These are phyloP conservation scores for Viola odorata DNA, from an alignment of 345 rosid species.

Conservation along the genomic window DNA sequence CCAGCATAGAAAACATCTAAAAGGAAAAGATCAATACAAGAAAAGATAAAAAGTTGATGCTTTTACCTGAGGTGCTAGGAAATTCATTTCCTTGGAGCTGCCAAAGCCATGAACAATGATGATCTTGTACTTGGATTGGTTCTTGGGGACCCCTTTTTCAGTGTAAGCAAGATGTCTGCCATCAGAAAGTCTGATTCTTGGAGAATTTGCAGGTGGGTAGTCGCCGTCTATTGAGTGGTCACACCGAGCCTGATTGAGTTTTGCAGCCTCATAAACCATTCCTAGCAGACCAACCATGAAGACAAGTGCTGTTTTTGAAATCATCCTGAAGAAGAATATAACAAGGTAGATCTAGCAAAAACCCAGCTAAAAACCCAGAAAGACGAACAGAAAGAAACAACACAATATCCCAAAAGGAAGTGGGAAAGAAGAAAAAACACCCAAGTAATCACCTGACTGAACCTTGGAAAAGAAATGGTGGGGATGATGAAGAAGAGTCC, in stretches of 20 bases:
- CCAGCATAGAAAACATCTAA: neutral
- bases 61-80: slow-evolving; percentile 63
- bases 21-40: neutral
- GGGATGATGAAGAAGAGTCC: neutral
- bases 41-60: slow-evolving; percentile 2
- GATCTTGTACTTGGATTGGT: slow-evolving; percentile 51
- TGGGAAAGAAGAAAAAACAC: no score
- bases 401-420: neutral
- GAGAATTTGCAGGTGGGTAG: slow-evolving; percentile 22
- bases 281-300: slow-evolving; percentile 29
- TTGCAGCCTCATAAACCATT: slow-evolving; percentile 38
- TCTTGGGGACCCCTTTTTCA: slow-evolving; percentile 67
- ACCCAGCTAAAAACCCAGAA: neutral
- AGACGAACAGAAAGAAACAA: neutral
- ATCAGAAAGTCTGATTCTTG: slow-evolving; percentile 60
- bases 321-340: slow-evolving; percentile 6
- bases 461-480: neutral
- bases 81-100: slow-evolving; percentile 91
- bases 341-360: neutral
- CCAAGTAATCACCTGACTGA: slow-evolving; percentile 8
- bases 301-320: slow-evolving; percentile 20
- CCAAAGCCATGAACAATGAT: slow-evolving; percentile 87
- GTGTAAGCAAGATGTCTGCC: slow-evolving; percentile 76
- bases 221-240: slow-evolving; percentile 13
- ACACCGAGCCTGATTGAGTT: slow-evolving; percentile 20